phyloP scores from a whole-genome alignment of 805 yeast genomes.

The Maudiozyma bulderi region DNA sequence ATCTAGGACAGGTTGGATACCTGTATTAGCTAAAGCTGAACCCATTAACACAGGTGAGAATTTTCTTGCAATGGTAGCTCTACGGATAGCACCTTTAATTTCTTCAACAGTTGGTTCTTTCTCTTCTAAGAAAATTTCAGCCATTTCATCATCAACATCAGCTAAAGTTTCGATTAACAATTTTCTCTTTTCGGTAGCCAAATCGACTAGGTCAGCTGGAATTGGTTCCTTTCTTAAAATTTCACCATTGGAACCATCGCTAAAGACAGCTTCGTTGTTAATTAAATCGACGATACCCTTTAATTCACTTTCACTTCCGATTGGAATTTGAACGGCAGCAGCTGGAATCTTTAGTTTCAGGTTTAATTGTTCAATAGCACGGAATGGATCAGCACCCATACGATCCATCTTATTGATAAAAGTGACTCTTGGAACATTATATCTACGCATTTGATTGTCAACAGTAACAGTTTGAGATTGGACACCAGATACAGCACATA shows the following conservation, averaged over 20 bases:
- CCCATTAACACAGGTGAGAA: conserved; percentile 99
- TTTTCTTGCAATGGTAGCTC: conserved; percentile 88
- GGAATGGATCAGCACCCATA: conserved; percentile 98
- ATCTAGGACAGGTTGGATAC: conserved; percentile 90
- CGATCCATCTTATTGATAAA: conserved; percentile 98
- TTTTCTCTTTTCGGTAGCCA: conserved; percentile 85
- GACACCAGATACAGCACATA: conserved; percentile 97
- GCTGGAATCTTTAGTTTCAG: conserved; percentile 83
- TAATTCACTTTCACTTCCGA: conserved; percentile 81
- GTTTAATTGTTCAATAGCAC: conserved; percentile 86
- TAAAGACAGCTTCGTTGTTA: conserved; percentile 76
- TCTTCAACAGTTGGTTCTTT: conserved; percentile 76
- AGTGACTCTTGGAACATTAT: conserved; percentile 92
- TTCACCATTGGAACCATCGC: conserved; percentile 89
- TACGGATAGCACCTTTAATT: conserved; percentile 80
- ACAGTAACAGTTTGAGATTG: conserved; percentile 98
- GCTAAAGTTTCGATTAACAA: conserved; percentile 87
- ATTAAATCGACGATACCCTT: conserved; percentile 88
- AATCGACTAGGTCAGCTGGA: conserved; percentile 69
- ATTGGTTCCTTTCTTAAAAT: conserved; percentile 52
- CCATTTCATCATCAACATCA: conserved; percentile 95
- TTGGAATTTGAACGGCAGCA: conserved; percentile 96
- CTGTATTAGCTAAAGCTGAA: conserved; percentile 92
- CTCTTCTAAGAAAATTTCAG: conserved; percentile 86
- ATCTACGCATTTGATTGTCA: conserved; percentile 97